These are phyloP conservation scores for Furcasterigmium sp. DNA, from an alignment of 2,329 filamentous ascomycete species.

Conservation along the genomic window DNA sequence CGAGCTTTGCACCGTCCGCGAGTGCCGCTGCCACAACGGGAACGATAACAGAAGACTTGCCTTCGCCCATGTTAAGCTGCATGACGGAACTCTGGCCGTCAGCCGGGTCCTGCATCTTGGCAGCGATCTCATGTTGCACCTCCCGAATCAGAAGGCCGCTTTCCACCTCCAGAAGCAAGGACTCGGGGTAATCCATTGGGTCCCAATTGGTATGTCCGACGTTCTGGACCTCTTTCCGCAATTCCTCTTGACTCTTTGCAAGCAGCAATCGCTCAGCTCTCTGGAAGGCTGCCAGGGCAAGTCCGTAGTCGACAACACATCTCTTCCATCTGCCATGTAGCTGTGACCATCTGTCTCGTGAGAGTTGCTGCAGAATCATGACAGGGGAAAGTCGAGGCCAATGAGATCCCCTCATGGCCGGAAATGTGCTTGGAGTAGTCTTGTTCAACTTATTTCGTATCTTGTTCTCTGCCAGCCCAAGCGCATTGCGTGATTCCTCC, in stretches of 20 bases:
- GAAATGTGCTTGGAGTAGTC: background rate
- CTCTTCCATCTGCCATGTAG: no score
- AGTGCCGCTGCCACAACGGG: constrained; percentile 54
- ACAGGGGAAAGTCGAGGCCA: background rate
- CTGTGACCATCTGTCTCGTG: no score
- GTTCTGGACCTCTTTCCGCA: background rate
- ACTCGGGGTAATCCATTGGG: background rate
- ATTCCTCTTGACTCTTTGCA: no score
- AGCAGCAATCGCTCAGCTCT: no score
- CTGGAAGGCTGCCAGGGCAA: no score
- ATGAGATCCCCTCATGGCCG: background rate
- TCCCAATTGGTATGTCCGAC: background rate
- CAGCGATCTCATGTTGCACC: constrained; percentile 53
- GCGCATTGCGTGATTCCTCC: no score
- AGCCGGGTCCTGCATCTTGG: constrained; percentile 43
- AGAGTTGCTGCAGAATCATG: no score
- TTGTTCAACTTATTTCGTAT: background rate
- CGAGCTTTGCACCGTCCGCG: constrained; percentile 42
- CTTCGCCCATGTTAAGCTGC: constrained; percentile 69
- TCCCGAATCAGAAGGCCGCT: constrained; percentile 51
- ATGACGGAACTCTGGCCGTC: constrained; percentile 44
- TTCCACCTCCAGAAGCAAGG: background rate
- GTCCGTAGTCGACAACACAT: no score
- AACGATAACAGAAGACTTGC: constrained; percentile 65
- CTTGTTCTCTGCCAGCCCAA: no score